Conservation (phyloP, 768 basidiomycete species). For the Tricholoma matsutake region DNA sequence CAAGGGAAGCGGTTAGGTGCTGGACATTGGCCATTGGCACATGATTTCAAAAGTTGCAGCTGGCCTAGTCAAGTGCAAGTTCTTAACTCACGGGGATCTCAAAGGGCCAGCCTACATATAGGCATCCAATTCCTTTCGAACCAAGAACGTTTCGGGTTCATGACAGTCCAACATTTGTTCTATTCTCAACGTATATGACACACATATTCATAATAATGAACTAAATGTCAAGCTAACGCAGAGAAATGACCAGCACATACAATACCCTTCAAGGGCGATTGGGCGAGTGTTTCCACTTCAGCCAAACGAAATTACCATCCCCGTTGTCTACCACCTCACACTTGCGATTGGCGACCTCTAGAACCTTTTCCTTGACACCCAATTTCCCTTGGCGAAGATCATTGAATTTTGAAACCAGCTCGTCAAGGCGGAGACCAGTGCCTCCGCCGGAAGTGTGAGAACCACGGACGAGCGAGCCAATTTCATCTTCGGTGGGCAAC, state of each 20-base stretch:
- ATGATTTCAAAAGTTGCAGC: too few species aligned
- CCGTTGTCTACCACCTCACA: slow-evolving; percentile 60
- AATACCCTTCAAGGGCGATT: slow-evolving; percentile 18
- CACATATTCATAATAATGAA: background rate
- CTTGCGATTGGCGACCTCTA: slow-evolving; percentile 69
- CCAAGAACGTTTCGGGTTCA: background rate
- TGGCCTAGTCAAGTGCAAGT: too few species aligned
- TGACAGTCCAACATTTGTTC: background rate
- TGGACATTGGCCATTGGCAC: too few species aligned
- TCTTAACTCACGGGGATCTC: background rate
- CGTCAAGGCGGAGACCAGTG: slow-evolving; percentile 57
- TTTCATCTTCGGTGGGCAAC: slow-evolving; percentile 77
- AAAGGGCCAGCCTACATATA: background rate
- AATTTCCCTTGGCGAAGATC: slow-evolving; percentile 46
- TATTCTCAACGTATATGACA: background rate
- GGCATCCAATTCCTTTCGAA: background rate
- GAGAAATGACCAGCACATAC: background rate
- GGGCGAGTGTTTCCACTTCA: slow-evolving; percentile 52
- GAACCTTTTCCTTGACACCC: slow-evolving; percentile 73
- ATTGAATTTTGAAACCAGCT: slow-evolving; percentile 58
- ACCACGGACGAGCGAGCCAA: slow-evolving; percentile 65
- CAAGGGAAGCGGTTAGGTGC: too few species aligned
- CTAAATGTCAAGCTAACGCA: background rate
- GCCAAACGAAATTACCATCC: slow-evolving; percentile 57
- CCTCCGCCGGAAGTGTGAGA: slow-evolving; percentile 58